Conservation (phyloP, 2,329 filamentous ascomycete genomes). For the Aureobasidium sp. region DNA sequence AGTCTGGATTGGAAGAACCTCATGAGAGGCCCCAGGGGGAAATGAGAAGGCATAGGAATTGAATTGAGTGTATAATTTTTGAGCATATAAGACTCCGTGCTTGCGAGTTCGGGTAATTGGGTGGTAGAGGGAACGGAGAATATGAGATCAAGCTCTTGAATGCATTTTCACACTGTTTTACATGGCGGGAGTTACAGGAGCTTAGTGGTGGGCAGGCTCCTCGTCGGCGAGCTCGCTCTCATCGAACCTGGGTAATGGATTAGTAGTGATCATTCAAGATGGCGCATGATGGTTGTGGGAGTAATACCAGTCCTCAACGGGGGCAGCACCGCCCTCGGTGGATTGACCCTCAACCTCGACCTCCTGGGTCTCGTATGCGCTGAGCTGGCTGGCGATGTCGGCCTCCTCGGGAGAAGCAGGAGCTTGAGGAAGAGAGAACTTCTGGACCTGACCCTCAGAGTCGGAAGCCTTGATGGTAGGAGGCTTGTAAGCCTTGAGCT, state of each 20-base stretch:
- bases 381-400: conserved; percentile 83
- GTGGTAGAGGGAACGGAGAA: not conserved
- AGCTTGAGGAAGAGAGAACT: conserved; percentile 71
- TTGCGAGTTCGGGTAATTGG: too few species aligned
- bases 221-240: conserved; percentile 17
- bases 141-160: conserved; percentile 10
- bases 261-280: not conserved
- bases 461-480: conserved; percentile 76
- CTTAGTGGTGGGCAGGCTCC: conserved; percentile 17
- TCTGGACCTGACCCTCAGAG: conserved; percentile 83
- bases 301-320: conserved; percentile 46
- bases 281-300: conserved; percentile 32
- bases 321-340: conserved; percentile 55
- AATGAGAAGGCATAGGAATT: not conserved
- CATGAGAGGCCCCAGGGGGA: not conserved
- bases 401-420: conserved; percentile 88
- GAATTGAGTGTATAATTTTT: not conserved
- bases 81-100: not conserved
- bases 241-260: conserved; percentile 14
- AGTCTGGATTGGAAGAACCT: not conserved
- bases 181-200: conserved; percentile 29
- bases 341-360: conserved; percentile 92
- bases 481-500: conserved; percentile 93
- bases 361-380: conserved; percentile 88
- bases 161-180: conserved; percentile 13